Evolutionary conservation across 306 rosid genomes (phyloP).

Genomic region (Hippophae gyantsensis): DNA sequence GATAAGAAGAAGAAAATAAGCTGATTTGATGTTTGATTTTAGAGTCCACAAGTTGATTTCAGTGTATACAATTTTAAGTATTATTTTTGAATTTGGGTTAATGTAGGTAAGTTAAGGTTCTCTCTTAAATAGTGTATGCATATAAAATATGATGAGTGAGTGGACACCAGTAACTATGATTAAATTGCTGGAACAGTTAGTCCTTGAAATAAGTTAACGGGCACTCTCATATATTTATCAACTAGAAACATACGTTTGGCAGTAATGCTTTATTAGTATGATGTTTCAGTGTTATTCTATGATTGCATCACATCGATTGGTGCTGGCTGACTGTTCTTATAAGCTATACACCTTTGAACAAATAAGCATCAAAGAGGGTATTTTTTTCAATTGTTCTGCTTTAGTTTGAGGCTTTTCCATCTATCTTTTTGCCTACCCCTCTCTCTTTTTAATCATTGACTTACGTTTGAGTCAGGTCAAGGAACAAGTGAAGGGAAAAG

Average conservation of each 20-base stretch:
- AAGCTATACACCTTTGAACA: background rate
- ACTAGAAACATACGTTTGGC: background rate
- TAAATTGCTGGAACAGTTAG: too few relatives aligned
- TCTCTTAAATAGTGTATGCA: too few relatives aligned
- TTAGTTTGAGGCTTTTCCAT: background rate
- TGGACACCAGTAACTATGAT: too few relatives aligned
- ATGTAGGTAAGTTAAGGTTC: too few relatives aligned
- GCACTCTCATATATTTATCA: background rate
- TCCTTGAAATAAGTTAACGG: too few relatives aligned
- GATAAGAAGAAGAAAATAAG: too few relatives aligned
- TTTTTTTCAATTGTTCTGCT: background rate
- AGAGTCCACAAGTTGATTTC: too few relatives aligned
- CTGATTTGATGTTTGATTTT: too few relatives aligned
- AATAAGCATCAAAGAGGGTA: background rate
- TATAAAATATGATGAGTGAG: too few relatives aligned
- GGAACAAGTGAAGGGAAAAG: slow-evolving; percentile 76
- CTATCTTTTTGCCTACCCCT: background rate
- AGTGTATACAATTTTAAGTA: too few relatives aligned
- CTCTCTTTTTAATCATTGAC: background rate
- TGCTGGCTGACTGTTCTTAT: background rate
- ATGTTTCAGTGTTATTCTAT: background rate
- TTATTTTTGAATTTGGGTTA: too few relatives aligned
- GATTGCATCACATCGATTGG: background rate
- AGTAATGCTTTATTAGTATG: background rate
- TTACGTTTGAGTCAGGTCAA: slow-evolving; percentile 48